These are phyloP conservation scores for Penicillium diatomitis DNA, from an alignment of 495 filamentous ascomycete genomes.

Conservation along the genomic window DNA sequence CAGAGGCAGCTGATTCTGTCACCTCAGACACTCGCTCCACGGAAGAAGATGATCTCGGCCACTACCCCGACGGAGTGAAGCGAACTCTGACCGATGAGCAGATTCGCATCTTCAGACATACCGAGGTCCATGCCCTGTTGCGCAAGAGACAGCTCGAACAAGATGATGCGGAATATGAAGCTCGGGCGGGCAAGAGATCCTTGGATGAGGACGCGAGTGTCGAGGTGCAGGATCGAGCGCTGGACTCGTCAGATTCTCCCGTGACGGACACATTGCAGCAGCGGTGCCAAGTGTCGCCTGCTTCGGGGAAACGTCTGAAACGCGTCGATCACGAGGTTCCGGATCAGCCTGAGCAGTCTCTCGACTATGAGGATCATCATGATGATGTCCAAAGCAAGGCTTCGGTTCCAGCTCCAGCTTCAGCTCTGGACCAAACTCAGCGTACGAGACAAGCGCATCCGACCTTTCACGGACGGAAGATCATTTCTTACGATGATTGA, in stretches of 20 bases:
- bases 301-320: not conserved
- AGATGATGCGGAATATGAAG: slow-evolving; percentile 25
- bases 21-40: slow-evolving; percentile 31
- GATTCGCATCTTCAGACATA: slow-evolving; percentile 83
- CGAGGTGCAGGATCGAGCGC: not conserved
- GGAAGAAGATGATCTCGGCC: slow-evolving; percentile 70
- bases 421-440: too few relatives aligned
- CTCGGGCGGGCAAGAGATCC: slow-evolving; percentile 11
- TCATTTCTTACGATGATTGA: slow-evolving; percentile 37
- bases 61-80: slow-evolving; percentile 82
- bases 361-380: slow-evolving; percentile 13
- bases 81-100: slow-evolving; percentile 89
- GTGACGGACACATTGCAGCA: too few relatives aligned
- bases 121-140: slow-evolving; percentile 68
- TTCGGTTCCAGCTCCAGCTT: too few relatives aligned
- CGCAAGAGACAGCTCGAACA: slow-evolving; percentile 37
- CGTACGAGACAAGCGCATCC: not conserved
- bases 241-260: not conserved
- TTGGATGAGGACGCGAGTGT: not conserved
- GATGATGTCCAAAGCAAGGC: not conserved
- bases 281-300: too few relatives aligned
- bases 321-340: not conserved
- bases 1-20: slow-evolving; percentile 15
- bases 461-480: slow-evolving; percentile 18
- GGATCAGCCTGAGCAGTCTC: not conserved